These are phyloP conservation scores for Suhomyces coccinellae DNA, from an alignment of 1,139 yeast species.

Conservation along the genomic window DNA sequence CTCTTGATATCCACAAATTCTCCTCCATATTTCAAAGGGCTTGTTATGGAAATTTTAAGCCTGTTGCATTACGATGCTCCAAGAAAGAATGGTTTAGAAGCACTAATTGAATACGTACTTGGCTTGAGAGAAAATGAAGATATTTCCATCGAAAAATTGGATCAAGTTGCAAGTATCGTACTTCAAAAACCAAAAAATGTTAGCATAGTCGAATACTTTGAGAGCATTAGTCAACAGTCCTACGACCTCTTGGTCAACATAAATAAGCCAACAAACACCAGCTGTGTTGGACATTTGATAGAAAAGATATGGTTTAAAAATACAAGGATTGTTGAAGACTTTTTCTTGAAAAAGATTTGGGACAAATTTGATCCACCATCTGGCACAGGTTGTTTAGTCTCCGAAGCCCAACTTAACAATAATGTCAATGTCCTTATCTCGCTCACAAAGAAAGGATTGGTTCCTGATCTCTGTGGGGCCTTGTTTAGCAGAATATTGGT, in stretches of 20 bases:
- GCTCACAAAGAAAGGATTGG: constrained; percentile 52
- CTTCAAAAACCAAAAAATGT: constrained; percentile 59
- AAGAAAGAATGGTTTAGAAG: constrained; percentile 60
- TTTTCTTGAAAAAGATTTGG: constrained; percentile 55
- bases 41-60: constrained; percentile 50
- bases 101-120: constrained; percentile 72
- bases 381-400: constrained; percentile 28
- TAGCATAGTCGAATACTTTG: constrained; percentile 51
- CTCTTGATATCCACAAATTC: constrained; percentile 42
- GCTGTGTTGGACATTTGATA: constrained; percentile 58
- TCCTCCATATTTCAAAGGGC: constrained; percentile 41
- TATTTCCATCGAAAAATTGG: constrained; percentile 62
- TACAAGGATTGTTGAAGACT: constrained; percentile 54
- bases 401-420: constrained; percentile 58
- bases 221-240: constrained; percentile 57
- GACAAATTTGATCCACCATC: constrained; percentile 36
- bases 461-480: constrained; percentile 41
- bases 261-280: constrained; percentile 60
- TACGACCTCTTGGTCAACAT: constrained; percentile 57
- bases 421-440: constrained; percentile 66
- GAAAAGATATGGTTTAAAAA: constrained; percentile 56
- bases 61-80: constrained; percentile 55
- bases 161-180: constrained; percentile 62
- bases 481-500: constrained; percentile 48
- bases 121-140: constrained; percentile 77